Base-by-base conservation (phyloP, 768 basidiomycete genomes). In the Pulveroboletus sp. region DNA sequence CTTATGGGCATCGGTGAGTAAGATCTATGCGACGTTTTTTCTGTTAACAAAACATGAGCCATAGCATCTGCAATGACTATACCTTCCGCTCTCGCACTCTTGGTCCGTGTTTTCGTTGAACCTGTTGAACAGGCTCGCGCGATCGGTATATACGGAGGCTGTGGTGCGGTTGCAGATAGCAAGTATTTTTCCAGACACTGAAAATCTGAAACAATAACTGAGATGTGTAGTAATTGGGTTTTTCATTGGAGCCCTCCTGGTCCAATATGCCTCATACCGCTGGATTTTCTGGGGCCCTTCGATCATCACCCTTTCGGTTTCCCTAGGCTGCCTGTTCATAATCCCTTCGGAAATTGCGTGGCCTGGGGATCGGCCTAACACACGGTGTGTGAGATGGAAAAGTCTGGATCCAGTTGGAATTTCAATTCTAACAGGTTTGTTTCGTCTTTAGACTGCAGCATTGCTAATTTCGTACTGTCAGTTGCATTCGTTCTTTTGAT, bases 271-370 rank as follows among this genome's bases (percentile, higher is more conserved):
- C 2, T 69, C 72, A 11, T 81, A 74, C 66, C 69, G 60, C 24
- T 79, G 78, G 79, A 68, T 79, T 17, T 80, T 82, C 58, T 79
- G 73, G 59, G 69, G 75, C 49, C 62, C 70, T 27, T 69, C 74
- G 4, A 69, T 78, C 33, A 45, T 79, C 31, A 58, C 68, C 29
- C 43, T 69, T 6, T 56, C 66, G 12, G 62, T 74, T 9, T 61
- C 70, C 31, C 13, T 68, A 12, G 45, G 57, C 2, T 61, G 67
- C 39, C n/a, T 68, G 14, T 54, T 73, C 31, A 46, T 73, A 41
- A 64, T 76, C 6, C 75, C 75, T 0, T 25, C 55, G 21, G 60
- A 60, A 21, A 20, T 52, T 3, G 27, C 34, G 16, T 40, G 45
- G 25, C 7, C 53, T 38, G 24, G 34, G 32, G 29, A 47, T 20